Evolutionary conservation across 805 yeast species (phyloP), one percentile per base, ranked within the genome.

Genomic region (Ogataea parapolymorpha): DNA sequence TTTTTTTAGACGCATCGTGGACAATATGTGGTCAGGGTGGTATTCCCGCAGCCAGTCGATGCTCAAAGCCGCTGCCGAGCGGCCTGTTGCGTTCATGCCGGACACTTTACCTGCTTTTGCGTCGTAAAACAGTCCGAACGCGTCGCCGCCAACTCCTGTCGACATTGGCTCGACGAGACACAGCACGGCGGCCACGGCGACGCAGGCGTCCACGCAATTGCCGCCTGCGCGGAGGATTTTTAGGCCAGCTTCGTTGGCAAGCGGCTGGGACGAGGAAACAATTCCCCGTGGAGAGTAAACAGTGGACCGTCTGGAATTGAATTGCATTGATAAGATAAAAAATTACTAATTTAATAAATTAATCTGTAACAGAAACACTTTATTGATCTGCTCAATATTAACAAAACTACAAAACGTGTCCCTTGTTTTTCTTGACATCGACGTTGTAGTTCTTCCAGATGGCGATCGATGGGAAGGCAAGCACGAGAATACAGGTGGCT

Each of bases 71-170:
- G 68, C 56, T 4, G 90, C 84, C 2, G 88, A 68, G 41, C 85
- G 71, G 7, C 95, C 95, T 33, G 85, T 75, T 4, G 91, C 95
- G 58, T 85, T 85, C 50, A 85, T 50, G 0, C 90, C 95, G 35
- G 67, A 62, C 0, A 83, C 84, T 41, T 68, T 66, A 41, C 75
- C 70, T 4, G 72, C 66, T 17, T 62, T 51, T 22, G 69, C 69
- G 31, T 75, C 70, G 59, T 79, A 81, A 54, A 69, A 80, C 26
- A 85, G 61, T 2, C 80, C 74, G 65, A 82, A 86, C 35, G 83
- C 78, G 53, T 79, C 85, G 26, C 85, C 85, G 5, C 82, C 85
- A 37, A 79, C 66, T n/a, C 82, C 84, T 0, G 84, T 73, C 23
- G 81, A 74, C 2, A 74, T 68, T 0, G 84, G 83, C 49, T 79